Evolutionary conservation across 345 rosid genomes (phyloP).

Genomic region (Arabidopsis arenosa): DNA sequence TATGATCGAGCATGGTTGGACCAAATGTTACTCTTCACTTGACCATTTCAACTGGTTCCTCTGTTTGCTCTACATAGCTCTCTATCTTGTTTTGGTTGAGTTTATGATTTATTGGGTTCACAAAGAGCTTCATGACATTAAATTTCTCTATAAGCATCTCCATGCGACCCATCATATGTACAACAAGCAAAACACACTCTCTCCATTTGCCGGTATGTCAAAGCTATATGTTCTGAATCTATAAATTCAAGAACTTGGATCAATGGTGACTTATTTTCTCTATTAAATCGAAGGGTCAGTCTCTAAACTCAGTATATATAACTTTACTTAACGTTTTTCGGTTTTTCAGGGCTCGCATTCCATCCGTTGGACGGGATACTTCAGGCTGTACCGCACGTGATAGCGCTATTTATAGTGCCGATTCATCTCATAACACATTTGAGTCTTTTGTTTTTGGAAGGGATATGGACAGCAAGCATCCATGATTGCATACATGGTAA

Average conservation of each 20-base stretch:
- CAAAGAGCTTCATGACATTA: slow-evolving; percentile 80
- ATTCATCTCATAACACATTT: slow-evolving; percentile 72
- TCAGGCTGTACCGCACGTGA: slow-evolving; percentile 78
- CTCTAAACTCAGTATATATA: background rate
- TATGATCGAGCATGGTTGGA: slow-evolving; percentile 88
- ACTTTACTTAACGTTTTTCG: background rate
- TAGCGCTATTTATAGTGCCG: slow-evolving; percentile 70
- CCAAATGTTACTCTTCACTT: slow-evolving; percentile 63
- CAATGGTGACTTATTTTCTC: background rate
- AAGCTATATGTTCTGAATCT: background rate
- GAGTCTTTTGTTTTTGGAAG: slow-evolving; percentile 71
- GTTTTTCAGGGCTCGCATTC: slow-evolving; percentile 69
- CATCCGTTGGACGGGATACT: slow-evolving; percentile 86
- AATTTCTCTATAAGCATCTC: slow-evolving; percentile 80
- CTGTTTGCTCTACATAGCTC: slow-evolving; percentile 50
- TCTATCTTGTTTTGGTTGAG: slow-evolving; percentile 79
- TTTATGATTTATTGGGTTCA: slow-evolving; percentile 93
- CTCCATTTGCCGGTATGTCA: slow-evolving; percentile 88
- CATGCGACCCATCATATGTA: slow-evolving; percentile 86
- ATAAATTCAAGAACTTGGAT: background rate
- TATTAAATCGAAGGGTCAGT: background rate
- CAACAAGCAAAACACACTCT: slow-evolving; percentile 93
- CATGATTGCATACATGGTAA: slow-evolving; percentile 84
- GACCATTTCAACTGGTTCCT: slow-evolving; percentile 65
- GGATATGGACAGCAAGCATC: slow-evolving; percentile 75